phyloP scores from a whole-genome alignment of 2,329 filamentous ascomycete species.

The Dothideomycetidae sp. region DNA sequence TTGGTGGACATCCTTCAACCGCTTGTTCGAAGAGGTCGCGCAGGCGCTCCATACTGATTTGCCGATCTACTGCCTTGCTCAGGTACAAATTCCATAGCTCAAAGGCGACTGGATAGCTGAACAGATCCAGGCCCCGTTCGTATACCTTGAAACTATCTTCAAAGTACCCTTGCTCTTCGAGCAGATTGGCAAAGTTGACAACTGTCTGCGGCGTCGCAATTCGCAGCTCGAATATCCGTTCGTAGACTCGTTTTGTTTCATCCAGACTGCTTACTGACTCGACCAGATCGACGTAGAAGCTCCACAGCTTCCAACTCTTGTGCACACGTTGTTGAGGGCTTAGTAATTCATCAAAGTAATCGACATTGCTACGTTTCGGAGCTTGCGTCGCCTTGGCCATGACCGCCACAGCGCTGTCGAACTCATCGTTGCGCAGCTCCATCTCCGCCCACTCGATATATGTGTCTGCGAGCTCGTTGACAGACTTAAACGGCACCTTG shows the following conservation, averaged over 20 bases:
- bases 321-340: conserved; percentile 93
- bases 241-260: conserved; percentile 87
- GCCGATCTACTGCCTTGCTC: conserved; percentile 90
- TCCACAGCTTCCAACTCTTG: conserved; percentile 99
- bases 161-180: conserved; percentile 89
- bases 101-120: conserved; percentile 95
- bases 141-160: conserved; percentile 98
- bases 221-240: conserved; percentile 92
- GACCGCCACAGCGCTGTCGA: conserved; percentile 83
- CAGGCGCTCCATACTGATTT: conserved; percentile 86
- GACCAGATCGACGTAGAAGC: conserved; percentile 95
- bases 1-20: conserved; percentile 83
- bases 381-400: conserved; percentile 96
- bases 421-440: conserved; percentile 91
- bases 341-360: conserved; percentile 93
- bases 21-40: conserved; percentile 96
- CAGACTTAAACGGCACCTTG: conserved; percentile 94
- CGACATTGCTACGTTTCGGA: conserved; percentile 95
- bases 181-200: conserved; percentile 90
- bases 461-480: conserved; percentile 92
- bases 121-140: conserved; percentile 91
- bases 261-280: conserved; percentile 85
- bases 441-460: conserved; percentile 99
- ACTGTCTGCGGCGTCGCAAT: conserved; percentile 97
- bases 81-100: conserved; percentile 98